Evolutionary conservation across 2,329 filamentous ascomycete genomes (phyloP).

Genomic region (Exophiala xenobiotica): DNA sequence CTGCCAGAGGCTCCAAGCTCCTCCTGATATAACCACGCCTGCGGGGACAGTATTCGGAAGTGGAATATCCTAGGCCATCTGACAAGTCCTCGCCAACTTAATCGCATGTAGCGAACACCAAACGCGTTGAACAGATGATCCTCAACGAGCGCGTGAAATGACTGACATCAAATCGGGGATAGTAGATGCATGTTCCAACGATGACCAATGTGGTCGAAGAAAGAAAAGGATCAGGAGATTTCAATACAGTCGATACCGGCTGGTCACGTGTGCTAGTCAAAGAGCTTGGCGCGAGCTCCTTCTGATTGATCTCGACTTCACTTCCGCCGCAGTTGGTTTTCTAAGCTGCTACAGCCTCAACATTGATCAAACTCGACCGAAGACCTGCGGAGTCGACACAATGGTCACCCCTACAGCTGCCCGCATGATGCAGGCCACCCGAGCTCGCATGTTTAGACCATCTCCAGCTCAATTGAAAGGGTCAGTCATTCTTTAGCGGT

Average conservation of each 20-base stretch:
- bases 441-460: conserved; percentile 28
- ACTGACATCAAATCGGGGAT: background rate
- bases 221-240: conserved; percentile 18
- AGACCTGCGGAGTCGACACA: conserved; percentile 12
- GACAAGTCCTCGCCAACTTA: conserved; percentile 18
- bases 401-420: conserved; percentile 32
- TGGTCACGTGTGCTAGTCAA: conserved; percentile 10
- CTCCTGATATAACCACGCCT: background rate
- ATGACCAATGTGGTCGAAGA: conserved; percentile 2
- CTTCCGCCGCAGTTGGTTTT: background rate
- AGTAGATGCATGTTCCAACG: background rate
- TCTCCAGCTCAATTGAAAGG: conserved; percentile 19
- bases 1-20: background rate
- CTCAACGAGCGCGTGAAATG: background rate
- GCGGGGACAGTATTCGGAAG: background rate
- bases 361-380: background rate
- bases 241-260: conserved; percentile 6
- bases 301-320: conserved; percentile 10
- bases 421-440: conserved; percentile 32
- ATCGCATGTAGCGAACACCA: conserved; percentile 21
- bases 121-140: too few relatives aligned
- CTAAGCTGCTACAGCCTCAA: conserved; percentile 11
- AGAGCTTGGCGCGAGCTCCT: conserved; percentile 18
- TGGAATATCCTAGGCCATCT: conserved; percentile 12
- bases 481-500: background rate